A percentile compares a stretch with the other conserved stretches of the same genome.
phyloP scores from a whole-genome alignment of 805 yeast species.

The Candida tammaniensis region DNA sequence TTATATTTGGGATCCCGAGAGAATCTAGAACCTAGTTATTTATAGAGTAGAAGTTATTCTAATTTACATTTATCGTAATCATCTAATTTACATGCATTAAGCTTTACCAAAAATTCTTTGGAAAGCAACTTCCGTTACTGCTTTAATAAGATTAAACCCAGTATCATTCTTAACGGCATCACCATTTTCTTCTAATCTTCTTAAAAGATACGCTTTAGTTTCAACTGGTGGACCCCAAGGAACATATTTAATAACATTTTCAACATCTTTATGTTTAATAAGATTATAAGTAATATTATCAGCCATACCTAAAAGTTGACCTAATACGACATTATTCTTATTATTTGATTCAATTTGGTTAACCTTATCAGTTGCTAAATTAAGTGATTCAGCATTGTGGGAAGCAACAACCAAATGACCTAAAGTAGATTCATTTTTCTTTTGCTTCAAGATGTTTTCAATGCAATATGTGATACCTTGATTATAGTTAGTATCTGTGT shows the following conservation, averaged over 20 bases:
- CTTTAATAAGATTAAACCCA: constrained; percentile 70
- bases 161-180: constrained; percentile 86
- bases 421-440: constrained; percentile 44
- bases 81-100: no score
- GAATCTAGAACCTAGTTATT: background rate
- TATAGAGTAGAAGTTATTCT: background rate
- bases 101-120: constrained; percentile 19
- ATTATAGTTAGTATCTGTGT: constrained; percentile 78
- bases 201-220: constrained; percentile 81
- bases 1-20: constrained; percentile 24
- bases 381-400: constrained; percentile 79
- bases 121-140: constrained; percentile 33
- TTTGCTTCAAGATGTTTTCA: constrained; percentile 49
- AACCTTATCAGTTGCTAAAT: constrained; percentile 62
- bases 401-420: constrained; percentile 89
- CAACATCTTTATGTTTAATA: constrained; percentile 59
- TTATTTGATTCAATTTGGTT: constrained; percentile 11
- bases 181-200: constrained; percentile 94
- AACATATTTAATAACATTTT: constrained; percentile 85
- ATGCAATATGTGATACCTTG: constrained; percentile 63
- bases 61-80: constrained; percentile 1
- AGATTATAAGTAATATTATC: constrained; percentile 81
- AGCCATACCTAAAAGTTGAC: constrained; percentile 94
- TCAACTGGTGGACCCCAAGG: constrained; percentile 98
- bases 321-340: constrained; percentile 70